Base-by-base conservation (phyloP, 306 rosid genomes). In the Vigna mungo region DNA sequence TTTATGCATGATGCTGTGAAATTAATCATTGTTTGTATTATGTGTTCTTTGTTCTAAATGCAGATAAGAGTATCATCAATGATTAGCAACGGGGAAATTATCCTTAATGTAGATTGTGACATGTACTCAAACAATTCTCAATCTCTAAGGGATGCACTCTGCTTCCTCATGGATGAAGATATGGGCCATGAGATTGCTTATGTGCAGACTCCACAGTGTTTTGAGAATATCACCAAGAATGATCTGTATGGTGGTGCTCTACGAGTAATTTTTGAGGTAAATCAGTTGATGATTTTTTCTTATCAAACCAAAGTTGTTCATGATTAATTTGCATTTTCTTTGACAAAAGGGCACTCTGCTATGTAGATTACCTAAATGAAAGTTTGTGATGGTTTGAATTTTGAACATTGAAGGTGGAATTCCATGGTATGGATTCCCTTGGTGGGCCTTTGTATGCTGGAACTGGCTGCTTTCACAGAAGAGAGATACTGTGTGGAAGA, bases 11-110 rank as follows among this genome's bases (percentile, higher is more conserved):
- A 46, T 68, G 12, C 34, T 67, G 18, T 21, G 37, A 18, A 20
- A 67, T 43, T 67, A 43, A 43, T 23, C n/a, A 9, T 65, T 37
- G 32, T 17, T 37, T 65, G 27, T 0, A 0, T 41, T n/a, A 18
- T 64, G 32, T 4, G 44, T 20, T 67, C 2, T 23, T 44, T 55
- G 51, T 39, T n/a, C n/a, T 9, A 34, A 66, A 15, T 85, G 85
- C 86, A 94, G 98, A 69, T 91, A 25, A 90, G 97, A 79, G 94
- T 94, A 80, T 94, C 98, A 72, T 94, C 98, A 4, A 76, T 71
- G 44, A 92, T 94, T 14, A 94, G 97, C 93, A 94, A 90, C 2
- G 93, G 94, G 10, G 60, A 87, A 39, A 66, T 94, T 15, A 85
- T 89, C 83, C 93, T 92, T 5, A 94, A 82, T 46, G 90, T 94